Percentiles rank a stretch among this genome's conserved stretches.
phyloP scores from a whole-genome alignment of 768 basidiomycete genomes.

The Mycena kentingensis region DNA sequence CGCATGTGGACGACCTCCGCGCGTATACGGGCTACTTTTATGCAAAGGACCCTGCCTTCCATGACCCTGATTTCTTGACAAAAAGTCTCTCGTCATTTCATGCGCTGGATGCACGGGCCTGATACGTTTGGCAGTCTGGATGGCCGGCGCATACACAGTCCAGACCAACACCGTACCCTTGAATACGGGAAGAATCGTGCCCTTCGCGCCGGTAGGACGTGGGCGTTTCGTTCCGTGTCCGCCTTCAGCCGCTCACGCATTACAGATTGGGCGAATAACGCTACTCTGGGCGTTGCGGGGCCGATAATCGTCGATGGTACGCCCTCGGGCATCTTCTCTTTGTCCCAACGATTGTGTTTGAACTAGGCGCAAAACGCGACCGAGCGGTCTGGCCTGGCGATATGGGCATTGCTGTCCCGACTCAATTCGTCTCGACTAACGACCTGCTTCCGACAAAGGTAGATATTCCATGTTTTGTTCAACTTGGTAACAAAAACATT shows the following conservation, averaged over 20 bases:
- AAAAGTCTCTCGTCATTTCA: slow-evolving; percentile 36
- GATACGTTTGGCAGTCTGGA: slow-evolving; percentile 57
- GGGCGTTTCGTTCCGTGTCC: neutral
- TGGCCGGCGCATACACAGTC: slow-evolving; percentile 62
- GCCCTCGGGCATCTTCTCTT: neutral
- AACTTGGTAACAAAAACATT: no score
- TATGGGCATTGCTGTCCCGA: slow-evolving; percentile 64
- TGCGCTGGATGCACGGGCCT: neutral
- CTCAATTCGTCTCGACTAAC: slow-evolving; percentile 62
- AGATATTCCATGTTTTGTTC: no score
- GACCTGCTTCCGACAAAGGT: slow-evolving; percentile 57
- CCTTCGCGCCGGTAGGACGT: slow-evolving; percentile 48
- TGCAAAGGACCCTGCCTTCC: slow-evolving; percentile 44
- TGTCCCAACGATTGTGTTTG: neutral
- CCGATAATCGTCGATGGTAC: slow-evolving; percentile 62
- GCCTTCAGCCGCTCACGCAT: neutral
- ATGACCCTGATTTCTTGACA: slow-evolving; percentile 51
- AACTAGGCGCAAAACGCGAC: slow-evolving; percentile 53
- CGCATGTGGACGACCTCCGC: slow-evolving; percentile 49
- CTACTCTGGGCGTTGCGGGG: slow-evolving; percentile 54
- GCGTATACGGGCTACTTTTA: slow-evolving; percentile 58
- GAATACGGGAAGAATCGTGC: slow-evolving; percentile 51
- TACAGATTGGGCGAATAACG: slow-evolving; percentile 57
- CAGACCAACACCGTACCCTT: slow-evolving; percentile 57
- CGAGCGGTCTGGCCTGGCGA: slow-evolving; percentile 65